A percentile compares a stretch with the other conserved stretches of the same genome.
These are phyloP conservation scores for Kalmanozyma brasiliensis DNA, from an alignment of 1,284 basidiomycete species.

Conservation along the genomic window DNA sequence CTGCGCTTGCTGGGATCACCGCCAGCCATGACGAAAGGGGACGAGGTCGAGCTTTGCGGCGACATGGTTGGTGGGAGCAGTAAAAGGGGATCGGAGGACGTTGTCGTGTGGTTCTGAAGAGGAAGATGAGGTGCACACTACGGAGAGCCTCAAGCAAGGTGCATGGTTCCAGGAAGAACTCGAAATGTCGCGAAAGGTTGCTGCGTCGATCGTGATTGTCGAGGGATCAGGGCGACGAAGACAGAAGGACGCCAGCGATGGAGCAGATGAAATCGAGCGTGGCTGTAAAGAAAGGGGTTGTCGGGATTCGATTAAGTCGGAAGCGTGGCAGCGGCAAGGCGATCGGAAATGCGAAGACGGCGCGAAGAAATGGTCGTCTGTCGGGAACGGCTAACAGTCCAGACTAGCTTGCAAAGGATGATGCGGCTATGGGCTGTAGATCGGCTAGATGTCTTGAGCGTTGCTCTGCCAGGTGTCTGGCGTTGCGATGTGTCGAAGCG, in stretches of 20 bases:
- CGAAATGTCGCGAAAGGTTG: not conserved
- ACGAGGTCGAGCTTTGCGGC: conserved; percentile 9
- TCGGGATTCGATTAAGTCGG: not conserved
- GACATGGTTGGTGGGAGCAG: conserved; percentile 27
- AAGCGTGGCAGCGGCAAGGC: not conserved
- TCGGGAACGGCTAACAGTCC: too few species aligned
- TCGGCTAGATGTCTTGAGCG: conserved; percentile 8
- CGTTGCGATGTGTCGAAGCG: too few species aligned
- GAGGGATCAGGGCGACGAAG: conserved; percentile 1
- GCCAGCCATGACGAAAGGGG: conserved; percentile 3
- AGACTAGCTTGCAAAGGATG: too few species aligned
- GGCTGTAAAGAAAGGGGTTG: conserved; percentile 3
- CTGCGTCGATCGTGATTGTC: too few species aligned
- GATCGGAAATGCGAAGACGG: too few species aligned
- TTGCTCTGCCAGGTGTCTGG: too few species aligned
- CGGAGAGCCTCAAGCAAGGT: conserved; percentile 5
- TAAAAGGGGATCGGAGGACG: too few species aligned
- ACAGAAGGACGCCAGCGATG: not conserved
- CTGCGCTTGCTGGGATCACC: conserved; percentile 16
- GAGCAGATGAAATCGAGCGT: not conserved
- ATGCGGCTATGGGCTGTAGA: conserved; percentile 19
- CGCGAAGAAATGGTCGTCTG: too few species aligned
- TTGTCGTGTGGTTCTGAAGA: too few species aligned
- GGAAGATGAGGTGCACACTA: not conserved
- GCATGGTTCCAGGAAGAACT: conserved; percentile 6